These are phyloP conservation scores for Austroboletus novae-zelandiae DNA, from an alignment of 1,284 basidiomycete species.

Conservation along the genomic window DNA sequence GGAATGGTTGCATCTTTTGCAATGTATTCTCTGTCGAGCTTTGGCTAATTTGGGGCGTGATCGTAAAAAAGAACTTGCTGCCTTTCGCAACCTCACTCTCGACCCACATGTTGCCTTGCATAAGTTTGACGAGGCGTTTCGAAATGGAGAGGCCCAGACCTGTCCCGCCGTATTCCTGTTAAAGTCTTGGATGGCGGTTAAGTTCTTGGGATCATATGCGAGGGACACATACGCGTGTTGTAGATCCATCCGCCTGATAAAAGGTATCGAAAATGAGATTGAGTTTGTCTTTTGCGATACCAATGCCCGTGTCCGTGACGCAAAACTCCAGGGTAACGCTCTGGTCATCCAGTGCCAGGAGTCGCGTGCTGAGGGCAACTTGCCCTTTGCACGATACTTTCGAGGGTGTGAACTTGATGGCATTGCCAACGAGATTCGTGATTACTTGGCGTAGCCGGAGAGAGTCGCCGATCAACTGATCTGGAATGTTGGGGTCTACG, in stretches of 20 bases:
- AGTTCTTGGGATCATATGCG: conserved; percentile 10
- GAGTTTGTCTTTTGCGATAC: conserved; percentile 98
- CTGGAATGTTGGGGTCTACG: conserved; percentile 93
- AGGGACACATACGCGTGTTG: conserved; percentile 64
- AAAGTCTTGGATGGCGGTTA: conserved; percentile 19
- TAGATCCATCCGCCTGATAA: conserved; percentile 96
- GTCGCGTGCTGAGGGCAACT: conserved; percentile 85
- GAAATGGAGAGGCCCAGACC: conserved; percentile 96
- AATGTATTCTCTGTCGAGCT: conserved; percentile 72
- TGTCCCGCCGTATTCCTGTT: conserved; percentile 94
- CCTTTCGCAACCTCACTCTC: conserved; percentile 91
- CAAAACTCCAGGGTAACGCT: conserved; percentile 94
- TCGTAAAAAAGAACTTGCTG: conserved; percentile 97
- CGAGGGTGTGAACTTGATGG: conserved; percentile 92
- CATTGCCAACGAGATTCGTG: conserved; percentile 93
- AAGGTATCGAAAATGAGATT: conserved; percentile 99
- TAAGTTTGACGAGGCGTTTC: conserved; percentile 93
- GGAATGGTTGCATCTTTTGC: conserved; percentile 75
- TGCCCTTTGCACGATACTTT: conserved; percentile 80
- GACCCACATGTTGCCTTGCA: conserved; percentile 99
- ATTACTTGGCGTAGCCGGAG: conserved; percentile 91
- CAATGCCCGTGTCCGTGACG: conserved; percentile 97
- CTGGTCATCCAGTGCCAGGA: conserved; percentile 72
- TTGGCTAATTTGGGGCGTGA: conserved; percentile 79
- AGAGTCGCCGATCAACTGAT: conserved; percentile 96